A percentile compares a stretch with the other conserved stretches of the same genome.
phyloP scores from a whole-genome alignment of 352 stramenopile species.

The Poterioochromonas sp. region DNA sequence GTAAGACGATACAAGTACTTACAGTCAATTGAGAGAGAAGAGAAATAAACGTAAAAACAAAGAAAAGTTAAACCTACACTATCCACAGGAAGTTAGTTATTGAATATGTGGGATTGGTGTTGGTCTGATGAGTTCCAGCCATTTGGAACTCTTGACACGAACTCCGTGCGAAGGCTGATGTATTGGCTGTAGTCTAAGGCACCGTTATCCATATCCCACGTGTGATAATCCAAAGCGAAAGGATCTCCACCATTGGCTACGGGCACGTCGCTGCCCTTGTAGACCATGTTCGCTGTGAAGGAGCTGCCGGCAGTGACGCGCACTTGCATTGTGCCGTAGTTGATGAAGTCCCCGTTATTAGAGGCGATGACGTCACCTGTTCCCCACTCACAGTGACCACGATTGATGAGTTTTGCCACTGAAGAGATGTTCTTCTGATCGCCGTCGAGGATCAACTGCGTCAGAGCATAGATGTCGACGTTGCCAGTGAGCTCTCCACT shows the following conservation, averaged over 20 bases:
- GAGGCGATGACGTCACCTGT: background rate
- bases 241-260: slow-evolving; percentile 22
- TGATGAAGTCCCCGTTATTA: slow-evolving; percentile 23
- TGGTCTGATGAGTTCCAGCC: background rate
- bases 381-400: slow-evolving; percentile 25
- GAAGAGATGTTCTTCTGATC: background rate
- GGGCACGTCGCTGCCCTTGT: background rate
- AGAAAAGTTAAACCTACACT: no score
- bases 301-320: background rate
- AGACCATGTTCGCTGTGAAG: background rate
- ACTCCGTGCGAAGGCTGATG: background rate
- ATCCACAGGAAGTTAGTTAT: no score
- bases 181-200: background rate
- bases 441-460: background rate
- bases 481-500: background rate
- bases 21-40: no score
- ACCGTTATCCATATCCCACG: slow-evolving; percentile 15
- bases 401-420: slow-evolving; percentile 22
- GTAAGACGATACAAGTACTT: no score
- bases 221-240: slow-evolving; percentile 23
- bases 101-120: no score
- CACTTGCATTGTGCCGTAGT: slow-evolving; percentile 26
- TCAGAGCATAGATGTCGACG: slow-evolving; percentile 1
- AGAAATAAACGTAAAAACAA: no score
- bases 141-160: slow-evolving; percentile 13